Evolutionary conservation across 1,284 basidiomycete genomes (phyloP), one percentile per base, ranked within the genome.

Genomic region (Violaceomyces palustris): DNA sequence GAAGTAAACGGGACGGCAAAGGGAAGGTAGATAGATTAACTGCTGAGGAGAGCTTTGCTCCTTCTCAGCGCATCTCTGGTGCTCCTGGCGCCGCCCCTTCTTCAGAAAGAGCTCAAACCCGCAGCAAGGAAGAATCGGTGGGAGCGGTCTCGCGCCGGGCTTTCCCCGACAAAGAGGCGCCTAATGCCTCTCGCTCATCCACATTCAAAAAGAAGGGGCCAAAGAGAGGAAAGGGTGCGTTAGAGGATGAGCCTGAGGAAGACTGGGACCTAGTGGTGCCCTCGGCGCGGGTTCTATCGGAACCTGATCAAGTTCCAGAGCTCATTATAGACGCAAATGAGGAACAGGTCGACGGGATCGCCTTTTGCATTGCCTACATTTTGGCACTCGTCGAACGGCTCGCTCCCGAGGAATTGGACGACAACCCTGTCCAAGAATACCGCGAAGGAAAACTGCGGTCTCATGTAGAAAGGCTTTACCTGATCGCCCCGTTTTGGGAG

Each of bases 401-500:
- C 19, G 69, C 70, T 27, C 70, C 69, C 15, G 65, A 70, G 37
- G 69, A 71, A 38, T 55, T 73, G 34, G 70, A 73, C 40, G 60
- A 70, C 37, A 53, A 50, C 11, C 61, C 65, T 1, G 57, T 65
- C 32, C 53, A 57, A 37, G 50, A 64, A 24, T 73, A 71, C 40
- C 64, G 70, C 31, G 70, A 73, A 38, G 54, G 63, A 21, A 48
- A 60, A 8, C 60, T 63, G 6, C 64, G 70, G 11, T 67, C 65
- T 12, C 70, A 73, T 35, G 37, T 73, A 17, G 69, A 70, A 40
- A 62, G 70, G 6, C 55, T 73, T 23, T 73, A 73, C 42, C 57
- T 70, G 22, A 73, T 72, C 37, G 70, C 70, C 6, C 70, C 70
- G 1, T 73, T 73, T 37, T 73, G 70, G 70, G 70, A 73, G 39